Base-by-base conservation (phyloP, 306 rosid genomes). In the Echinosophora koreensis region DNA sequence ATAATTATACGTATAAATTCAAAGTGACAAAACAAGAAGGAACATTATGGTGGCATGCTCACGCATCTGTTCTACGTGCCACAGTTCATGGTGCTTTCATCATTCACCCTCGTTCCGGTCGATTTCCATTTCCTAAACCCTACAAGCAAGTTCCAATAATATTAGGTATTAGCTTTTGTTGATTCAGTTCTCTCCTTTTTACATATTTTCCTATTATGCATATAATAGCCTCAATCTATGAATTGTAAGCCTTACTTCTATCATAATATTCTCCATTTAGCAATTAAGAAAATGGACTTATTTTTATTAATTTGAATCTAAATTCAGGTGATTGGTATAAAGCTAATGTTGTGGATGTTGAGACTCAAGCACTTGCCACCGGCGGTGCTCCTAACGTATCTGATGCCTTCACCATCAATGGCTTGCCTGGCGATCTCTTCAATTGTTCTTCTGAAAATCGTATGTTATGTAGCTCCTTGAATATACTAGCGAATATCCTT, bases 41-140 rank as follows among this genome's bases (percentile, higher is more conserved):
- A n/a, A 88, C 93, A 2, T 77, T 88, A 3, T 90, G 91, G 88
- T 90, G 96, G 96, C 96, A 88, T 61, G 89, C 96, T 1, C 96
- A 90, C 37, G 27, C 81, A 0, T 77, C 81, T 1, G 62, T 77
- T 84, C 81, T 90, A 32, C 93, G 93, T 0, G 88, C 93, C 47
- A 90, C 92, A 0, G 87, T 90, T 56, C 59, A 88, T 14, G 91
- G 93, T 5, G 91, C 88, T 3, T 86, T 90, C 63, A 64, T 90
- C 52, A 81, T 90, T 73, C 82, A 11, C 7, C 93, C 93, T 0
- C 77, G 71, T 57, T 37, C 27, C 0, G 69, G 66, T 27, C 56
- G 0, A 6, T 80, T 65, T 63, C 87, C 90, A 0, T 88, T 85
- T 55, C 81, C 62, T 46, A 71, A 16, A 35, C 92, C 93, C 2